Conservation (phyloP, 352 stramenopile species). For the Pythium brassicae region DNA sequence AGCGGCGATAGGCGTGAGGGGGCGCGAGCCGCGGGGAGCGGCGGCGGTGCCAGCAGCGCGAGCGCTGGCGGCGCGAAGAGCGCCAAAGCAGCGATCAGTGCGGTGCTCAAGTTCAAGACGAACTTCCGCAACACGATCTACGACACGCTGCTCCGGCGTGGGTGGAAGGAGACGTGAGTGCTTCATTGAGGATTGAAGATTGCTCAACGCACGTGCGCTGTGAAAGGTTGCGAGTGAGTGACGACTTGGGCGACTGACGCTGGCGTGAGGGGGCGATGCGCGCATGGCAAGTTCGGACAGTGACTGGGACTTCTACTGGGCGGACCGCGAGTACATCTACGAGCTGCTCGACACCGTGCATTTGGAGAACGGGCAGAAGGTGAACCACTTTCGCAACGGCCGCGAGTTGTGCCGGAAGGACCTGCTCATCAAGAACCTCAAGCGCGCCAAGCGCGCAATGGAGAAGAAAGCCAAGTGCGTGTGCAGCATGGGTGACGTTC, state of each 20-base stretch:
- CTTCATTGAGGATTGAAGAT: too few relatives aligned
- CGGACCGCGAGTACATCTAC: slow-evolving; percentile 89
- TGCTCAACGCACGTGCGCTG: not conserved
- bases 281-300: slow-evolving; percentile 33
- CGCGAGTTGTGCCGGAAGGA: slow-evolving; percentile 91
- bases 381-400: slow-evolving; percentile 91
- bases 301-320: slow-evolving; percentile 90
- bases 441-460: slow-evolving; percentile 78
- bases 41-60: slow-evolving; percentile 1
- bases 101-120: slow-evolving; percentile 83
- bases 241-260: not conserved
- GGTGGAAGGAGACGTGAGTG: slow-evolving; percentile 83
- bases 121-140: slow-evolving; percentile 92
- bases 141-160: slow-evolving; percentile 83
- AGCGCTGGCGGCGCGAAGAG: slow-evolving; percentile 4
- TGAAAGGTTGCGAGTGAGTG: too few relatives aligned
- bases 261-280: not conserved
- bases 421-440: slow-evolving; percentile 95
- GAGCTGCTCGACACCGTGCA: slow-evolving; percentile 89
- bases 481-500: not conserved
- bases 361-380: slow-evolving; percentile 71
- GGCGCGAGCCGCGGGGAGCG: slow-evolving; percentile 12
- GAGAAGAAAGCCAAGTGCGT: slow-evolving; percentile 74
- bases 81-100: slow-evolving; percentile 6
- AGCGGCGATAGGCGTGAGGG: slow-evolving; percentile 30